Evolutionary conservation across 306 rosid genomes (phyloP).

Genomic region (Fragaria ananassa): DNA sequence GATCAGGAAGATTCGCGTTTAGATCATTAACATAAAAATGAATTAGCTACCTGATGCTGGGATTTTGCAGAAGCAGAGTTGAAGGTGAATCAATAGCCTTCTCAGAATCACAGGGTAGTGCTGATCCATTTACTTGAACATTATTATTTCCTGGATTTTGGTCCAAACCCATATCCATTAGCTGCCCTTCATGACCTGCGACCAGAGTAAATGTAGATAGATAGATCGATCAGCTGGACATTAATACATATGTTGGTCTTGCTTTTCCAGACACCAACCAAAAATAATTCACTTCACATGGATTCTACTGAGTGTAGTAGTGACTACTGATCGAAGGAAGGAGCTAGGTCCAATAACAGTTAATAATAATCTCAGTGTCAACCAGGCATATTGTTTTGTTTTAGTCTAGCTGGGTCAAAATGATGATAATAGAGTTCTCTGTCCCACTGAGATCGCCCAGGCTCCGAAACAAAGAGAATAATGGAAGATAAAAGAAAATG

Average conservation of each 20-base stretch:
- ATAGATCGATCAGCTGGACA: neutral
- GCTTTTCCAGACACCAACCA: constrained; percentile 47
- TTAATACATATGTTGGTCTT: constrained; percentile 26
- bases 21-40: neutral
- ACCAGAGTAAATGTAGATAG: constrained; percentile 24
- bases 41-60: constrained; percentile 7
- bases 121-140: constrained; percentile 15
- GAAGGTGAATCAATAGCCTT: constrained; percentile 21
- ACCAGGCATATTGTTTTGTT: constrained; percentile 22
- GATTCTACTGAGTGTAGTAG: neutral
- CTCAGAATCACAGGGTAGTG: constrained; percentile 26
- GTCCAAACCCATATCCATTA: constrained; percentile 36
- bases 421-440: constrained; percentile 35
- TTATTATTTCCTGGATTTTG: constrained; percentile 32
- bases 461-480: constrained; percentile 50
- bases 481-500: constrained; percentile 31
- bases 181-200: constrained; percentile 55
- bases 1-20: neutral
- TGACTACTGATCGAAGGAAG: neutral
- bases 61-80: constrained; percentile 2
- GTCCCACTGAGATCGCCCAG: constrained; percentile 38
- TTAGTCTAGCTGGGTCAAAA: constrained; percentile 22
- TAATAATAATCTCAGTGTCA: constrained; percentile 1
- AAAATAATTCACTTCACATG: constrained; percentile 49
- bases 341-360: neutral